Evolutionary conservation across 208 protist genomes (phyloP).

Genomic region (Leishmania martiniquensis): DNA sequence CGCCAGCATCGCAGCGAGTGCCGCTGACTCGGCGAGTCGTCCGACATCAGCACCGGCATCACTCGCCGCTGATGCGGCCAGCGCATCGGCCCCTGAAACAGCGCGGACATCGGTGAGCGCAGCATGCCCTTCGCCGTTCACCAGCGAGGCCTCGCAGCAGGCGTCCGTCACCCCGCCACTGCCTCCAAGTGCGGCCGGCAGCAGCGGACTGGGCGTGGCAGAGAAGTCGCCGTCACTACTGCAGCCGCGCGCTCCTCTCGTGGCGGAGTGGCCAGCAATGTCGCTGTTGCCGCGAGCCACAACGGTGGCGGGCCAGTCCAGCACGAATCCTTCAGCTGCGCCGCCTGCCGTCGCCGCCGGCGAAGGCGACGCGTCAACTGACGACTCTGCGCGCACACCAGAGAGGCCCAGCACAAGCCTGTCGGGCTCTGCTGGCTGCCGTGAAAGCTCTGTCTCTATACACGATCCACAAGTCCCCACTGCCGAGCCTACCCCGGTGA

Average conservation of each 20-base stretch:
- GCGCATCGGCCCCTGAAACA: neutral
- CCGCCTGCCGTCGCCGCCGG: neutral
- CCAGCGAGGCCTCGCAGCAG: neutral
- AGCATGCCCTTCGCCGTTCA: neutral
- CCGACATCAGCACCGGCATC: neutral
- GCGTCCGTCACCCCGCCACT: neutral
- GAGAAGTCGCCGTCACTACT: neutral
- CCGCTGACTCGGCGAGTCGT: neutral
- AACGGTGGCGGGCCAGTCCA: conserved; percentile 4
- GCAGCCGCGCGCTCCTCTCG: neutral
- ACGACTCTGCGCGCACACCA: conserved; percentile 6
- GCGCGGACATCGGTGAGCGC: conserved; percentile 1
- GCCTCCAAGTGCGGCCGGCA: neutral
- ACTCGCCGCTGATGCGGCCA: neutral
- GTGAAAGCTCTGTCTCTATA: conserved; percentile 18
- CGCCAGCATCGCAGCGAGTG: neutral
- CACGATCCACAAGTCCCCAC: conserved; percentile 39
- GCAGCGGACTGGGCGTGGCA: neutral
- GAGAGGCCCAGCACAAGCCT: conserved; percentile 1
- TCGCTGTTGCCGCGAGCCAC: neutral
- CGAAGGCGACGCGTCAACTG: neutral
- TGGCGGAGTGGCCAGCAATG: neutral
- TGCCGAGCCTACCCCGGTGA: conserved; percentile 47
- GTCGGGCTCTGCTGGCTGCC: conserved; percentile 7
- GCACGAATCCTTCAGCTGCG: conserved; percentile 12